Conservation (phyloP, 345 rosid species). For the Turritis glabra region DNA sequence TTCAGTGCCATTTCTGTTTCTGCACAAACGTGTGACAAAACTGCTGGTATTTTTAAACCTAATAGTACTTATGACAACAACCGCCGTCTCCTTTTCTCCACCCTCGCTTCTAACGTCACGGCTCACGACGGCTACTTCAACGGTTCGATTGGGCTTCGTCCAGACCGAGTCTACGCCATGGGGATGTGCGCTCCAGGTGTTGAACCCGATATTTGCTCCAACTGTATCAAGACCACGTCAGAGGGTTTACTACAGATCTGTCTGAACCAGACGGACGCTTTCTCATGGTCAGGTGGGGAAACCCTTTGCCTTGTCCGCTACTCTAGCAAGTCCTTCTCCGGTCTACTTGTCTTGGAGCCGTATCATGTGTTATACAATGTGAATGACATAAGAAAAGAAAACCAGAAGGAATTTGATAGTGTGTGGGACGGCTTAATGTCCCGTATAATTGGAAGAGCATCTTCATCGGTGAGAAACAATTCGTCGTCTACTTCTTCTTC, state of each 20-base stretch:
- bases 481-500: not conserved
- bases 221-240: slow-evolving; percentile 28
- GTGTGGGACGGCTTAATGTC: slow-evolving; percentile 18
- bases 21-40: slow-evolving; percentile 10
- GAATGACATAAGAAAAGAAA: not conserved
- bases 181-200: slow-evolving; percentile 20
- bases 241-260: slow-evolving; percentile 22
- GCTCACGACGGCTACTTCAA: too few species aligned
- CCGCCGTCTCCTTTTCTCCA: too few species aligned
- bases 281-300: slow-evolving; percentile 32
- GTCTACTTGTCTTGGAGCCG: not conserved
- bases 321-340: slow-evolving; percentile 35
- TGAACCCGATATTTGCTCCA: slow-evolving; percentile 3
- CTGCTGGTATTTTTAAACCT: too few species aligned
- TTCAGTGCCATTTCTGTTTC: slow-evolving; percentile 7
- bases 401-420: slow-evolving; percentile 14
- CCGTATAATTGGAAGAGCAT: not conserved
- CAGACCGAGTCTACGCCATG: slow-evolving; percentile 8
- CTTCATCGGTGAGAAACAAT: slow-evolving; percentile 3
- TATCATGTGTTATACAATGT: not conserved
- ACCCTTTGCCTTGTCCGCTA: slow-evolving; percentile 47
- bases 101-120: too few species aligned
- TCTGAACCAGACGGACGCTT: slow-evolving; percentile 36
- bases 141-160: too few species aligned
- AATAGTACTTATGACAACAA: too few species aligned